phyloP scores from a whole-genome alignment of 2,329 filamentous ascomycete genomes.

The Myriangium duriaei region DNA sequence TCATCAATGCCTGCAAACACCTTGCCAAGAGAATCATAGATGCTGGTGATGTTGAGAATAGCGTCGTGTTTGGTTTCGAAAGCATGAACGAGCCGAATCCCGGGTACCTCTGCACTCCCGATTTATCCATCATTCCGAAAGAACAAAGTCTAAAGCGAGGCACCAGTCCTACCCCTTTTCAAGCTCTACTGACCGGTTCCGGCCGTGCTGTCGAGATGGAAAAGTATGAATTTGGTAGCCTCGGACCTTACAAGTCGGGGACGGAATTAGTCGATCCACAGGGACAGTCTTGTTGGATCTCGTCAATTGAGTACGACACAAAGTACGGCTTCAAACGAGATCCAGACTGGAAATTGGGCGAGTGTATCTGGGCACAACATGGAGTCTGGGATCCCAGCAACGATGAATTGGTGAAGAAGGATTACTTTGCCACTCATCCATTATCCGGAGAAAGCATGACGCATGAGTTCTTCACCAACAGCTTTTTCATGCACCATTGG shows the following conservation, averaged over 20 bases:
- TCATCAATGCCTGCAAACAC: conserved; percentile 65
- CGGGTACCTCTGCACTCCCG: conserved; percentile 71
- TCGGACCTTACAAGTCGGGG: conserved; percentile 86
- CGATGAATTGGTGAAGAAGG: conserved; percentile 65
- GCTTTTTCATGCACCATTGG: conserved; percentile 81
- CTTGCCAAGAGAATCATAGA: conserved; percentile 77
- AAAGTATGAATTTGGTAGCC: conserved; percentile 83
- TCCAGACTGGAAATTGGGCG: conserved; percentile 78
- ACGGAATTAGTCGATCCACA: conserved; percentile 74
- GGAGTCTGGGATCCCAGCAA: conserved; percentile 80
- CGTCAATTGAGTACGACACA: conserved; percentile 69
- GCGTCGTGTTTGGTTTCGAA: conserved; percentile 89
- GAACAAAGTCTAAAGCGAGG: conserved; percentile 89
- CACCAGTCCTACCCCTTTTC: conserved; percentile 86
- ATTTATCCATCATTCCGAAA: conserved; percentile 67
- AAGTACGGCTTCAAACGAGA: conserved; percentile 86
- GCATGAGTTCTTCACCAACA: conserved; percentile 79
- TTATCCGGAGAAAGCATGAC: conserved; percentile 59
- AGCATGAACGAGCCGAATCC: conserved; percentile 90
- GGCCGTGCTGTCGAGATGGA: conserved; percentile 82
- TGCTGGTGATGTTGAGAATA: conserved; percentile 74
- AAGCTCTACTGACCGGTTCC: conserved; percentile 82
- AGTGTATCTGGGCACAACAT: conserved; percentile 94
- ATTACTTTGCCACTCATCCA: conserved; percentile 78
- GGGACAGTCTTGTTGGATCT: conserved; percentile 74